Conservation (phyloP, 2,329 filamentous ascomycete genomes). For the Cladorrhinum sp. region DNA sequence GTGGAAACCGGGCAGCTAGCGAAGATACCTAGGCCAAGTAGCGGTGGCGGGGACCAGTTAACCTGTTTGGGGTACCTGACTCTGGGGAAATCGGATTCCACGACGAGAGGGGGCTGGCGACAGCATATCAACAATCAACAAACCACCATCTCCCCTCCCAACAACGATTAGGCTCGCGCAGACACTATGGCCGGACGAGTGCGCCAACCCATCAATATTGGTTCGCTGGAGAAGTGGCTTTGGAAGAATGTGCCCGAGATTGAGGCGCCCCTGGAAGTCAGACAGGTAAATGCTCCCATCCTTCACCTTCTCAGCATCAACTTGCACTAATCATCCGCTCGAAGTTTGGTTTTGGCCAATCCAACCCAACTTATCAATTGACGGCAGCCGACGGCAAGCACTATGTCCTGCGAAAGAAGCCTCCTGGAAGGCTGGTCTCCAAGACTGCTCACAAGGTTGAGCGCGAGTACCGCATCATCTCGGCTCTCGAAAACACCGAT, state of each 20-base stretch:
- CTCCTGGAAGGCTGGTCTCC: conserved; percentile 87
- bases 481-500: conserved; percentile 68
- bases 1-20: conserved; percentile 11
- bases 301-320: conserved; percentile 5
- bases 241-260: conserved; percentile 76
- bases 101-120: conserved; percentile 2
- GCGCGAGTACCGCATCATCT: conserved; percentile 87
- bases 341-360: conserved; percentile 95
- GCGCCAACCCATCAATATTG: conserved; percentile 84
- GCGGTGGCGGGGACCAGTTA: conserved; percentile 21
- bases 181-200: conserved; percentile 74
- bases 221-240: conserved; percentile 76
- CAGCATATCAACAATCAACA: conserved; percentile 4
- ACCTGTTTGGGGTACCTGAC: not conserved
- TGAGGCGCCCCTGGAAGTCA: conserved; percentile 76
- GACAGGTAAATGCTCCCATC: conserved; percentile 63
- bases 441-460: conserved; percentile 96
- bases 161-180: not conserved
- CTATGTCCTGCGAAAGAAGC: conserved; percentile 96
- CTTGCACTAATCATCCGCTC: not conserved
- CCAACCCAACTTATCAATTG: conserved; percentile 93
- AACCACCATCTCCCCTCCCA: not conserved
- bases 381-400: conserved; percentile 66
- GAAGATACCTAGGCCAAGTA: conserved; percentile 14
- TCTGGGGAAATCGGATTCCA: not conserved